Base-by-base conservation (phyloP, 2,329 filamentous ascomycete genomes). In the Fonsecaea monophora region DNA sequence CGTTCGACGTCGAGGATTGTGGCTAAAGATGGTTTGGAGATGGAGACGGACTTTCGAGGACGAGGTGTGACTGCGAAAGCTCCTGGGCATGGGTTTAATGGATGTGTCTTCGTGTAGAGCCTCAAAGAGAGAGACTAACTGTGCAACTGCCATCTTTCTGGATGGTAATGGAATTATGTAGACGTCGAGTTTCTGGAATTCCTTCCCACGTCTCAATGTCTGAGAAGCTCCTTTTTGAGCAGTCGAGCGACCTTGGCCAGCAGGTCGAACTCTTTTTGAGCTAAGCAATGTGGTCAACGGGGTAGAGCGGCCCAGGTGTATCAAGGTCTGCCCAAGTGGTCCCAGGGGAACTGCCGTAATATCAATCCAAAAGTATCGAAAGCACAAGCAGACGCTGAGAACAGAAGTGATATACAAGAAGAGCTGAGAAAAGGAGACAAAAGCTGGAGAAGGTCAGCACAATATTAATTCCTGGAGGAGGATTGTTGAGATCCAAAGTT, bases 61-160 rank as follows among this genome's bases (percentile, higher is more conserved):
- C 21, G 67, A 69, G 38, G 68, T 59, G 15, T 60, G 66, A 25
- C 56, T 65, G 40, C 59, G 62, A 61, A 69, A 62, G 66, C 65
- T 69, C 30, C 65, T 71, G 63, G 57, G 30, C 30, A 61, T 45
- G 30, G 57, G 42, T 67, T 70, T 67, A 65, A 68, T 62, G 50
- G 56, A 65, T 60, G 68, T 30, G 53, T 67, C 59, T 37, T 65
- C 30, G 50, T 70, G 38, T 13, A 68, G 59, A 25, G 65, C 37
- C 66, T 71, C 68, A 60, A 68, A 70, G 35, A 68, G 66, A 54
- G 54, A 64, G 62, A 71, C 68, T 62, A 70, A 69, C 61, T 70
- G 66, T 66, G 66, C 66, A 64, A 71, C 70, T 12, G 66, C 64
- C 70, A 71, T 71, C n/a, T 42, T 25, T 18, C 5, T 30, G 35